Percentiles rank a stretch among this genome's conserved stretches.
phyloP scores from a whole-genome alignment of 2,329 filamentous ascomycete species.

The Boeremia lycopersici region DNA sequence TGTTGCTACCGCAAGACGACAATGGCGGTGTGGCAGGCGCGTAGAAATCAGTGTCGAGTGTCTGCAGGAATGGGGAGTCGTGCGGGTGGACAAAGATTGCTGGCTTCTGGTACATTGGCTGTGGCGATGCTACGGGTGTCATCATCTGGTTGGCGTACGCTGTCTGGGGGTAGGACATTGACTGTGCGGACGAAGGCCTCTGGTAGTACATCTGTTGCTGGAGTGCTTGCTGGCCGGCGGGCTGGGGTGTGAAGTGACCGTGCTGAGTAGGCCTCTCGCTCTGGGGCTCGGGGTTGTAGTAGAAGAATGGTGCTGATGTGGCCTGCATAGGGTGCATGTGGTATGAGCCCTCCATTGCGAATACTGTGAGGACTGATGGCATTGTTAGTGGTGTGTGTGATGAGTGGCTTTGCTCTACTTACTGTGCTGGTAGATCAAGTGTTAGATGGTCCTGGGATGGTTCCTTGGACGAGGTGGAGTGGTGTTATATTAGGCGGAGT shows the following conservation, averaged over 20 bases:
- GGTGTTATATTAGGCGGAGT: slow-evolving; percentile 36
- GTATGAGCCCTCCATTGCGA: slow-evolving; percentile 70
- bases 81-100: slow-evolving; percentile 70
- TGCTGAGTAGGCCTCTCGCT: slow-evolving; percentile 71
- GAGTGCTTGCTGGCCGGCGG: slow-evolving; percentile 39
- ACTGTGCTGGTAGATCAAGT: slow-evolving; percentile 23
- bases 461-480: slow-evolving; percentile 19
- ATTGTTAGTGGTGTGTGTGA: slow-evolving; percentile 8
- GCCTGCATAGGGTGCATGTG: slow-evolving; percentile 56
- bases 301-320: slow-evolving; percentile 82
- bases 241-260: slow-evolving; percentile 72
- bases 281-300: slow-evolving; percentile 80
- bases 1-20: slow-evolving; percentile 81
- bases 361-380: slow-evolving; percentile 30
- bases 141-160: slow-evolving; percentile 67
- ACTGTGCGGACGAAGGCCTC: slow-evolving; percentile 68
- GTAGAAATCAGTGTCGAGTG: slow-evolving; percentile 80
- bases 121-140: slow-evolving; percentile 78
- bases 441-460: slow-evolving; percentile 17
- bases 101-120: slow-evolving; percentile 75
- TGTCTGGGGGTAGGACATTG: slow-evolving; percentile 56
- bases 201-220: slow-evolving; percentile 55
- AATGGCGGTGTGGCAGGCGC: slow-evolving; percentile 87
- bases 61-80: slow-evolving; percentile 58
- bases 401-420: slow-evolving; percentile 9